Conservation (phyloP, 2,329 filamentous ascomycete species). For the Dothiorella sarmentorum region DNA sequence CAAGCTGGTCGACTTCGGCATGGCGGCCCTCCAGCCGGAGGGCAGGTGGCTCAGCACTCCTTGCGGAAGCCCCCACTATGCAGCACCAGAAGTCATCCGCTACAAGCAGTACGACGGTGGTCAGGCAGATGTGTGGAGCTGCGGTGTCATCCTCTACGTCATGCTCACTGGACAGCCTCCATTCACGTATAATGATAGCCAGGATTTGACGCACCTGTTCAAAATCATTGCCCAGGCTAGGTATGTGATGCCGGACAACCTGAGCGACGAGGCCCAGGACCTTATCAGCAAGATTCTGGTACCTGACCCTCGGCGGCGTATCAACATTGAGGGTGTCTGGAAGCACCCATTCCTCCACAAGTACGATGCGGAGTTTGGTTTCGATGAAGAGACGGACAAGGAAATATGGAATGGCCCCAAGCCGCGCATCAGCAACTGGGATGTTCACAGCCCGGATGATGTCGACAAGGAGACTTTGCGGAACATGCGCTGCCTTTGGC, state of each 20-base stretch:
- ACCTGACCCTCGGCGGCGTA: conserved; percentile 72
- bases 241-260: conserved; percentile 44
- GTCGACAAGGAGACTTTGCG: conserved; percentile 79
- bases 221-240: conserved; percentile 49
- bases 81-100: conserved; percentile 84
- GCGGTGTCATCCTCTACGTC: conserved; percentile 72
- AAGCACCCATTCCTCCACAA: conserved; percentile 80
- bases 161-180: conserved; percentile 80
- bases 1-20: conserved; percentile 96
- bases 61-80: conserved; percentile 95
- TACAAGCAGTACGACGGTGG: conserved; percentile 76
- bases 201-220: conserved; percentile 63
- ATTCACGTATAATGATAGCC: conserved; percentile 56
- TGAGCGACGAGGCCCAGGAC: conserved; percentile 69
- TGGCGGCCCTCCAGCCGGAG: conserved; percentile 86
- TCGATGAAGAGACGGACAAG: conserved; percentile 53
- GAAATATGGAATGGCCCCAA: conserved; percentile 53
- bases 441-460: conserved; percentile 59
- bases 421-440: conserved; percentile 60
- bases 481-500: conserved; percentile 87
- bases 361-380: conserved; percentile 69
- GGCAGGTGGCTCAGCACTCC: conserved; percentile 79
- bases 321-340: conserved; percentile 80
- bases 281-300: conserved; percentile 77
- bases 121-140: conserved; percentile 90